Base-by-base conservation (phyloP, 306 rosid species). In the Quillaja saponaria region DNA sequence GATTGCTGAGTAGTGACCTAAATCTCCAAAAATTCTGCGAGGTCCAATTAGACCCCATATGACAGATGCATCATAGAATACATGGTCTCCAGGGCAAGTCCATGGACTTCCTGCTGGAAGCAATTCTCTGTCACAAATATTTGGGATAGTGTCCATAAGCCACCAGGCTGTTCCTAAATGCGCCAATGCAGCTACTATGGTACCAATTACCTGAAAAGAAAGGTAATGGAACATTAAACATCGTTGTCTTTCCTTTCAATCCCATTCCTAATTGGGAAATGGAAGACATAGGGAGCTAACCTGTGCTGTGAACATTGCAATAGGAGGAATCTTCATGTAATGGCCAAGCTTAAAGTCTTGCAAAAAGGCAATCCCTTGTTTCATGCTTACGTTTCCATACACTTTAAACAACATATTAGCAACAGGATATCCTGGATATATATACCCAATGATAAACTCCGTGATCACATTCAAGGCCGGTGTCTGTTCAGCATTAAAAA, bases 281-380 rank as follows among this genome's bases (percentile, higher is more conserved):
- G 0, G 10, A 44, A 34, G 44, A 49, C 44, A 58, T 0, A 35
- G 35, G 33, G 65, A 12, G 9, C 72, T 55, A 58, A 86, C 96
- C 96, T 90, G 95, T 59, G 95, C 95, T 37, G 68, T 12, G 68
- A 90, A 86, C 97, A 90, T 90, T 64, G 86, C 76, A 72, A 76
- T 80, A 0, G 97, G 97, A 64, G 97, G 91, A 75, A 90, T 86
- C 78, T 90, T 90, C 97, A 90, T 90, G 79, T 90, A 86, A 76
- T 90, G 96, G 47, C 96, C 96, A 40, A 90, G 95, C 76, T 90
- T 90, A 61, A 90, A 90, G 77, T 90, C 96, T 84, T 86, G 81
- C 49, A 90, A 62, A 60, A 90, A 90, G 54, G 80, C 63, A 62
- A 90, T 76, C 0, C 70, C 95, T 48, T 86, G 95, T 56, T 79